Evolutionary conservation across 352 stramenopile species (phyloP), one percentile per base, ranked within the genome.

Genomic region (Phytophthora vignae): DNA sequence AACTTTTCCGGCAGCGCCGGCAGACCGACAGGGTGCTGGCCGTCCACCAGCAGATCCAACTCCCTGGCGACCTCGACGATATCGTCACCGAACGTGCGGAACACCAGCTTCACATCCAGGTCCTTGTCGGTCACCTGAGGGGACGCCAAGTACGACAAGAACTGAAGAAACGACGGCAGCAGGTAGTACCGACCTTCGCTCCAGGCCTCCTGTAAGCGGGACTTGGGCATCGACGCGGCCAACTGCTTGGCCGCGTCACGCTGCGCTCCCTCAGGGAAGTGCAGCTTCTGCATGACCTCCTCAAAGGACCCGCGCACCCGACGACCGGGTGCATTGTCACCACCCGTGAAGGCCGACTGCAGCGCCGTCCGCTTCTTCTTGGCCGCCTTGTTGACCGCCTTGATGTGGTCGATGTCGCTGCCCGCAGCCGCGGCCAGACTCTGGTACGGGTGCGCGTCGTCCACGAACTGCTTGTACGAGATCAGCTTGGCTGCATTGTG

Each of bases 381-480:
- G 54, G 82, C 82, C 10, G 73, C 67, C 74, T 91, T 91, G 74
- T 95, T 95, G 44, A 91, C 83, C 0, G 83, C 78, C 57, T 93
- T 92, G 69, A 94, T 76, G 19, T 84, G 60, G 40, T 91, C 82
- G 11, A 92, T 80, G 50, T 66, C 59, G 31, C 46, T 69, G 15
- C 22, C 70, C 8, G 60, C 31, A 40, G 63, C 67, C n/a, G 21
- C 62, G 12, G 71, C 38, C 48, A 92, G 70, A 42, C 73, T 92
- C 61, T 88, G 64, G 74, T 94, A 96, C 70, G 86, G 86, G 25
- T 92, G 75, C 25, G 71, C 42, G 17, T 91, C 77, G 64, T 95
- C 89, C 22, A 94, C 89, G 55, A 94, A 96, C 61, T 91, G 77
- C 75, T 96, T 96, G 81, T 96, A 96, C 22, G 88, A 87, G 61